Evolutionary conservation across 78 protist species (phyloP).

Genomic region (Dictyostelium brefeldianum): DNA sequence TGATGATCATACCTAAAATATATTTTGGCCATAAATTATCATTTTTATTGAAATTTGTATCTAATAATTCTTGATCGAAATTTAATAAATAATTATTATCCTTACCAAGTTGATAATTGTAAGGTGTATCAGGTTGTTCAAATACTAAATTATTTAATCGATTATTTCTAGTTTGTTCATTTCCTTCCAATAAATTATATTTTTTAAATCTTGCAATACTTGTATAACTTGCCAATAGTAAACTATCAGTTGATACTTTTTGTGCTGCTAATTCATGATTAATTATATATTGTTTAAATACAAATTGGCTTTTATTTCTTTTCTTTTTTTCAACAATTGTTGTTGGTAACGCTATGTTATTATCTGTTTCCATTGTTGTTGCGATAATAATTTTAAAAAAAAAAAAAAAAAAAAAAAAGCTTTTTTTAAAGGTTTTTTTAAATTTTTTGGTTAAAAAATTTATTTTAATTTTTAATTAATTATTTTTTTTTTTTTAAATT

Average conservation of each 20-base stretch:
- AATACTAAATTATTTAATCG: constrained; percentile 35
- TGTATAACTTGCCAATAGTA: constrained; percentile 64
- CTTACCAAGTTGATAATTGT: constrained; percentile 38
- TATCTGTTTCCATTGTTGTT: background rate
- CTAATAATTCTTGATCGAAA: background rate
- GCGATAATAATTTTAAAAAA: too few relatives aligned
- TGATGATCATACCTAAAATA: constrained; percentile 68
- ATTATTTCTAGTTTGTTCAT: constrained; percentile 9
- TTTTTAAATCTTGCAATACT: constrained; percentile 43
- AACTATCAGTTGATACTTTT: constrained; percentile 64
- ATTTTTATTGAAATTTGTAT: background rate
- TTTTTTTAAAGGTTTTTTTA: background rate
- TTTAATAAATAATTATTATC: constrained; percentile 20
- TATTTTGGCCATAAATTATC: constrained; percentile 26
- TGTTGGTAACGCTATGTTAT: background rate
- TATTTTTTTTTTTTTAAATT: constrained; percentile 1
- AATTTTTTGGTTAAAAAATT: too few relatives aligned
- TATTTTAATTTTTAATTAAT: background rate
- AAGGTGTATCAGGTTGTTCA: background rate
- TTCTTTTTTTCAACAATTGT: constrained; percentile 23
- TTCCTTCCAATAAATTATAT: constrained; percentile 2
- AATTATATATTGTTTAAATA: constrained; percentile 43
- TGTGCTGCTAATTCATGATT: constrained; percentile 62
- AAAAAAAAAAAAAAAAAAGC: constrained; percentile 3
- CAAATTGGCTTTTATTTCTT: constrained; percentile 61